A percentile compares a stretch with the other conserved stretches of the same genome.
phyloP scores from a whole-genome alignment of 495 filamentous ascomycete species.

The Aspergillus affinis region DNA sequence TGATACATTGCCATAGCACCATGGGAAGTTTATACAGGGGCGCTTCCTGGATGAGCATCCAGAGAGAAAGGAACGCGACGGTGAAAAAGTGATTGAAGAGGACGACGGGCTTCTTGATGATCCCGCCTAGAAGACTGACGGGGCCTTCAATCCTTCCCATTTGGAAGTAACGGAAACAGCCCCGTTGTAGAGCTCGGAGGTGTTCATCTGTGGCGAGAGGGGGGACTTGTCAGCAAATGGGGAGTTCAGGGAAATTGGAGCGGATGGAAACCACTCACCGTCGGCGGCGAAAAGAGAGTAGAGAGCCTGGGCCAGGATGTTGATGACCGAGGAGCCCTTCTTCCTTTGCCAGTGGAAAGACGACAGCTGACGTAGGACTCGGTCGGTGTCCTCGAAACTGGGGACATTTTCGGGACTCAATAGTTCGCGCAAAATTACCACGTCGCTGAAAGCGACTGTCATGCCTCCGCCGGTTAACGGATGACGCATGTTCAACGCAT shows the following conservation, averaged over 20 bases:
- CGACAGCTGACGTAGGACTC: constrained; percentile 66
- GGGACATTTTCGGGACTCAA: constrained; percentile 67
- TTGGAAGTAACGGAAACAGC: constrained; percentile 93
- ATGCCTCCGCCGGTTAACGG: constrained; percentile 93
- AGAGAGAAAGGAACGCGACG: constrained; percentile 86
- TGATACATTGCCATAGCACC: constrained; percentile 56
- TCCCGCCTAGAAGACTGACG: constrained; percentile 77
- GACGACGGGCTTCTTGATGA: constrained; percentile 73
- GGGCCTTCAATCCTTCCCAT: constrained; percentile 75
- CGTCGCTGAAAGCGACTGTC: constrained; percentile 93
- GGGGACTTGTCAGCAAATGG: constrained; percentile 5
- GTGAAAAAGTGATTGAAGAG: constrained; percentile 93
- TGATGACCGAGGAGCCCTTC: constrained; percentile 78
- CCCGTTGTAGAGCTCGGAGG: constrained; percentile 77
- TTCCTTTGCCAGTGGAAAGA: constrained; percentile 89
- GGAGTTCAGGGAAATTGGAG: background rate
- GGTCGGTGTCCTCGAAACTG: constrained; percentile 61
- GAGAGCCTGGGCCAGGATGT: constrained; percentile 90
- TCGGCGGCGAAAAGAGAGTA: constrained; percentile 89
- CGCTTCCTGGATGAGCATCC: constrained; percentile 62
- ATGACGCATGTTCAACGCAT: constrained; percentile 97
- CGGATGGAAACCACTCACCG: constrained; percentile 37
- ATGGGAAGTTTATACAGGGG: constrained; percentile 61
- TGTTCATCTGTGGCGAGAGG: constrained; percentile 51
- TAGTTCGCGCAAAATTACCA: constrained; percentile 68